Evolutionary conservation across 2,329 filamentous ascomycete species (phyloP).

Genomic region (Apiospora pterosperma): DNA sequence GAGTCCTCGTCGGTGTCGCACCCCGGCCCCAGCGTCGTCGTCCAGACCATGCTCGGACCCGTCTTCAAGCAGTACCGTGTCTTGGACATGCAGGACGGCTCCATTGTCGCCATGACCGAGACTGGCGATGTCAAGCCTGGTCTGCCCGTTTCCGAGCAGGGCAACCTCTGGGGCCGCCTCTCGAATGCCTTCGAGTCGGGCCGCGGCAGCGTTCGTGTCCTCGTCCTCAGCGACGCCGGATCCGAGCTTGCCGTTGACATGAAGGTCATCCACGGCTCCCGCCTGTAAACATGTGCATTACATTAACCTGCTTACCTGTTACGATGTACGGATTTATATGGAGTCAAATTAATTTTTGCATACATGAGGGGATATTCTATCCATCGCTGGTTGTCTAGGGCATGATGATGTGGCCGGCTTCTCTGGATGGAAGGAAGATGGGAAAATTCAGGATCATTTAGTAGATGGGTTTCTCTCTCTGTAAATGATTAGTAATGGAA

Average conservation of each 20-base stretch:
- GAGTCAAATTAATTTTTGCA: conserved; percentile 21
- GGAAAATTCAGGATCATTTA: background rate
- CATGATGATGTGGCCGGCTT: background rate
- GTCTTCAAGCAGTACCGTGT: conserved; percentile 99
- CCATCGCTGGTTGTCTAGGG: background rate
- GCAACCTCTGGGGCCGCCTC: conserved; percentile 79
- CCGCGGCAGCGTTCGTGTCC: conserved; percentile 88
- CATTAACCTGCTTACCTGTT: conserved; percentile 7
- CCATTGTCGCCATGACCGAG: conserved; percentile 96
- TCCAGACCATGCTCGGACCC: conserved; percentile 99
- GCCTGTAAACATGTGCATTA: conserved; percentile 45
- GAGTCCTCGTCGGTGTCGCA: conserved; percentile 98
- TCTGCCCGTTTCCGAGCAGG: conserved; percentile 92
- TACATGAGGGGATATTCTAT: conserved; percentile 13
- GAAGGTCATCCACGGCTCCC: conserved; percentile 89
- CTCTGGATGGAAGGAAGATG: background rate
- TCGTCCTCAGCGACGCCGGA: conserved; percentile 91
- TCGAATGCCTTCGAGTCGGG: conserved; percentile 83
- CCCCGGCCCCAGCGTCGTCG: conserved; percentile 91
- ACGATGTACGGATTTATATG: conserved; percentile 25
- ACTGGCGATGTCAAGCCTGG: conserved; percentile 97
- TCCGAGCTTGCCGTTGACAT: conserved; percentile 97
- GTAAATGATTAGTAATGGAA: conserved; percentile 12
- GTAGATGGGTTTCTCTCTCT: conserved; percentile 7
- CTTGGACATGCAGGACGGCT: conserved; percentile 86